Conservation (phyloP, 306 rosid species). For the Castanospermum australe region DNA sequence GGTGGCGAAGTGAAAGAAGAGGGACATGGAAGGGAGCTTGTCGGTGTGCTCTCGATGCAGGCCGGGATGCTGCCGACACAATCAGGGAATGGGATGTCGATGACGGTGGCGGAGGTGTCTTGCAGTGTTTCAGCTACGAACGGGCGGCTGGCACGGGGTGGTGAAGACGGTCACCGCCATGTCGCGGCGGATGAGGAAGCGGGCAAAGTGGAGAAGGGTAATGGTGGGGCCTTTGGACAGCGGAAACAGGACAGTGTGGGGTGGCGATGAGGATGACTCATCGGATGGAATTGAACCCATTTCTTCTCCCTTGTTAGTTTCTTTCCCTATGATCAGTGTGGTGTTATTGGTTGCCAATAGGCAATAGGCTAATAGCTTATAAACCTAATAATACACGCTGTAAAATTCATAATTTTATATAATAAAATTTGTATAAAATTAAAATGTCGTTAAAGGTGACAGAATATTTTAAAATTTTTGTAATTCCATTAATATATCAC, state of each 20-base stretch:
- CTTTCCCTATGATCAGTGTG: too few relatives aligned
- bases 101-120: conserved; percentile 30
- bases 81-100: conserved; percentile 36
- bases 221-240: conserved; percentile 61
- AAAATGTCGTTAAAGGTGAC: too few relatives aligned
- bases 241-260: conserved; percentile 41
- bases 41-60: conserved; percentile 42
- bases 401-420: too few relatives aligned
- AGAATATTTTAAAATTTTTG: too few relatives aligned
- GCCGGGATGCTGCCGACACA: conserved; percentile 31
- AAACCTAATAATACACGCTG: too few relatives aligned
- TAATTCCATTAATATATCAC: too few relatives aligned
- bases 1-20: conserved; percentile 21
- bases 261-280: not conserved
- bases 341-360: too few relatives aligned
- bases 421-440: too few relatives aligned
- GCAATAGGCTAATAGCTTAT: too few relatives aligned
- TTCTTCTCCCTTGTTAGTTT: too few relatives aligned
- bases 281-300: too few relatives aligned
- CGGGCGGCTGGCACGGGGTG: conserved; percentile 39
- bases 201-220: conserved; percentile 50
- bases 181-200: conserved; percentile 36
- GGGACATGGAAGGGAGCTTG: conserved; percentile 26
- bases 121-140: conserved; percentile 31
- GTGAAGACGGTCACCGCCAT: conserved; percentile 39